A percentile compares a stretch with the other conserved stretches of the same genome.
Conservation (phyloP, 1,284 basidiomycete species). For the Ceratobasidium papillatum region DNA sequence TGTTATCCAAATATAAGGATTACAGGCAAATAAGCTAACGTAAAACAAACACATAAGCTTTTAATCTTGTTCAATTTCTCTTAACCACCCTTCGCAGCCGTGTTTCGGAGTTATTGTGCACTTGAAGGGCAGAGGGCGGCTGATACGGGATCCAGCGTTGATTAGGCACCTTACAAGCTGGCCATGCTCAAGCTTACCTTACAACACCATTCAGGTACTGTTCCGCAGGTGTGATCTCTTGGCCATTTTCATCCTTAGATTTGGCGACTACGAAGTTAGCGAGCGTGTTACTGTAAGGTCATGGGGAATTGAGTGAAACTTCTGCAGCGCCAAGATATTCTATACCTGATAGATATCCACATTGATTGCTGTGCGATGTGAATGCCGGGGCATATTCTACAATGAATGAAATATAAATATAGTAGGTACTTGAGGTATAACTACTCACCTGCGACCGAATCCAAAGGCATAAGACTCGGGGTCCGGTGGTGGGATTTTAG, state of each 20-base stretch:
- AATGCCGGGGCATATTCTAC: background rate
- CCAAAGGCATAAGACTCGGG: constrained; percentile 31
- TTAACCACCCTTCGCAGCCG: background rate
- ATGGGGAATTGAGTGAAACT: too few species aligned
- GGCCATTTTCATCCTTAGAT: background rate
- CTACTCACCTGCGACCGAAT: constrained; percentile 15
- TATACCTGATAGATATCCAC: background rate
- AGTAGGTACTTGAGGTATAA: background rate
- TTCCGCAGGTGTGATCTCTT: background rate
- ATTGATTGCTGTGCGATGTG: background rate
- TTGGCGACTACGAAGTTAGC: background rate
- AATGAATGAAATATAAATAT: background rate
- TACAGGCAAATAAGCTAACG: too few species aligned
- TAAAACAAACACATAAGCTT: too few species aligned
- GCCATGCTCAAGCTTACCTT: background rate
- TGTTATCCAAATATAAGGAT: background rate
- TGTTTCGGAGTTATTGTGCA: background rate
- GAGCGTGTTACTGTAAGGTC: constrained; percentile 1
- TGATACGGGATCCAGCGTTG: background rate
- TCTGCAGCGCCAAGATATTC: too few species aligned
- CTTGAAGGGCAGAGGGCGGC: background rate
- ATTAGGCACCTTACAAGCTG: background rate
- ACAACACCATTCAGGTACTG: background rate
- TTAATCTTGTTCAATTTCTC: background rate
- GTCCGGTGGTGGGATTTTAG: constrained; percentile 64